Evolutionary conservation across 495 filamentous ascomycete species (phyloP).

Genomic region (Tuber aestivum): DNA sequence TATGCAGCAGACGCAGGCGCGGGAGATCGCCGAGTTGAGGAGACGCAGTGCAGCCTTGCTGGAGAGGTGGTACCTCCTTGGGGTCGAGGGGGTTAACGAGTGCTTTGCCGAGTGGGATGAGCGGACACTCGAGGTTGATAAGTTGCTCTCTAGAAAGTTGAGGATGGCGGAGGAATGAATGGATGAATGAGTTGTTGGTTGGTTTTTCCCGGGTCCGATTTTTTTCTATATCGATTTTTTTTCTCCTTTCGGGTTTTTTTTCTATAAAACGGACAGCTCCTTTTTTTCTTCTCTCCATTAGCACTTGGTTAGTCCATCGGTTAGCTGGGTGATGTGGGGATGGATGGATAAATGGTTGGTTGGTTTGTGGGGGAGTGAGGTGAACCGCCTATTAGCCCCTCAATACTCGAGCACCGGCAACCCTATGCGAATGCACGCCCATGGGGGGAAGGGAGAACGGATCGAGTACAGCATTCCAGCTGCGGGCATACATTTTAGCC

Average conservation of each 20-base stretch:
- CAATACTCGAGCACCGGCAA: not conserved
- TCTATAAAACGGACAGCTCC: not conserved
- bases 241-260: not conserved
- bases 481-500: not conserved
- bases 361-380: not conserved
- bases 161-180: conserved; percentile 5
- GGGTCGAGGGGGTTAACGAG: conserved; percentile 41
- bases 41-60: conserved; percentile 66
- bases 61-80: conserved; percentile 71
- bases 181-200: conserved; percentile 5
- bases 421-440: not conserved
- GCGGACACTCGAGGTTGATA: conserved; percentile 39
- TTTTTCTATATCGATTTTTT: not conserved
- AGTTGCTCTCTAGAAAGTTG: conserved; percentile 38
- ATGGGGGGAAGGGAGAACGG: not conserved
- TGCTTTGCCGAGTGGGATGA: conserved; percentile 43
- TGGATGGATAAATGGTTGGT: not conserved
- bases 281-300: not conserved
- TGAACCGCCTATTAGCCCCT: not conserved
- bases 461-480: not conserved
- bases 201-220: not conserved
- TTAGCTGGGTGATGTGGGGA: not conserved
- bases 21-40: conserved; percentile 64
- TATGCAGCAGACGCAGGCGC: conserved; percentile 64
- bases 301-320: not conserved